Evolutionary conservation across 768 basidiomycete genomes (phyloP).

Genomic region (Hemileccinum impolitum): DNA sequence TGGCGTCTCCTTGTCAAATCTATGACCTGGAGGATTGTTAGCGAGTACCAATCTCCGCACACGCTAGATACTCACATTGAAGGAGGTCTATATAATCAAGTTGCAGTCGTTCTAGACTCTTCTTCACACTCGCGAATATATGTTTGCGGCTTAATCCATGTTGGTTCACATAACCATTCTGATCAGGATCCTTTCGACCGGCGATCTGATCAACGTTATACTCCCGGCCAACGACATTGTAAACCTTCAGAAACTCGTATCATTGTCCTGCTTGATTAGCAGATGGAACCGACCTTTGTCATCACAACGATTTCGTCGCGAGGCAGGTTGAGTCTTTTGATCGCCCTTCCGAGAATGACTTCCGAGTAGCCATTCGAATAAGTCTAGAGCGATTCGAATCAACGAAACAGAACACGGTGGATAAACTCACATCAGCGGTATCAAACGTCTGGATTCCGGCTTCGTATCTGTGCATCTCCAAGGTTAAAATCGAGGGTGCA

Average conservation of each 20-base stretch:
- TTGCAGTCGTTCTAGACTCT: conserved; percentile 40
- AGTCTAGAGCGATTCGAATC: conserved; percentile 32
- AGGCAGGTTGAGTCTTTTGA: conserved; percentile 64
- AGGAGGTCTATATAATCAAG: conserved; percentile 58
- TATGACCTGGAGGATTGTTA: conserved; percentile 34
- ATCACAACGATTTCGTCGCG: conserved; percentile 74
- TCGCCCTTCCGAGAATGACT: conserved; percentile 64
- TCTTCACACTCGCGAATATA: conserved; percentile 55
- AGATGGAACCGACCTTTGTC: conserved; percentile 51
- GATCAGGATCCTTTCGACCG: conserved; percentile 29
- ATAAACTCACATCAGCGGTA: conserved; percentile 29
- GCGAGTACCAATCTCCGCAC: neutral
- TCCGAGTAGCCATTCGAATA: conserved; percentile 70
- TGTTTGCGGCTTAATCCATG: conserved; percentile 48
- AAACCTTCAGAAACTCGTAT: conserved; percentile 29
- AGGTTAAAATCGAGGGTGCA: neutral
- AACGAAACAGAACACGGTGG: neutral
- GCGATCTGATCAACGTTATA: conserved; percentile 10
- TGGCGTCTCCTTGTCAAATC: conserved; percentile 50
- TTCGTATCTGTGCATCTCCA: conserved; percentile 26
- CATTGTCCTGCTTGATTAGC: neutral
- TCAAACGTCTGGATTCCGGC: conserved; percentile 37
- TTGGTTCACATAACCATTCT: conserved; percentile 47
- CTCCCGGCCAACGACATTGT: conserved; percentile 36
- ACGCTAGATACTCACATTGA: conserved; percentile 35